Conservation (phyloP, 1,284 basidiomycete species). For the Malassezia yamatoensis region DNA sequence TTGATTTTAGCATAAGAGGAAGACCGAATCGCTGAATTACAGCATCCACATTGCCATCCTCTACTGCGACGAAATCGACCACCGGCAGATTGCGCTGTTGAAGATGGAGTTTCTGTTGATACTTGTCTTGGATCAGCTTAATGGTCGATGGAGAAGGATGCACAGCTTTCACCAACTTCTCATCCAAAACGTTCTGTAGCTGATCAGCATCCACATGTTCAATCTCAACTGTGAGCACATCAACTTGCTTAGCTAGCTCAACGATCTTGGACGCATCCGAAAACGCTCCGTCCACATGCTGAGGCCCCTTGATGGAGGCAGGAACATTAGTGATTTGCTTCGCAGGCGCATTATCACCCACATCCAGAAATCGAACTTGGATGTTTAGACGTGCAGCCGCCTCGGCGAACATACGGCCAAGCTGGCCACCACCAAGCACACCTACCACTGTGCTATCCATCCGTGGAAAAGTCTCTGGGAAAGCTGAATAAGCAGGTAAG, state of each 20-base stretch:
- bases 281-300: constrained; percentile 83
- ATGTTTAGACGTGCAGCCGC: constrained; percentile 81
- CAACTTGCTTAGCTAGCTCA: constrained; percentile 68
- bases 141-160: constrained; percentile 80
- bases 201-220: constrained; percentile 84
- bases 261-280: constrained; percentile 69
- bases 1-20: constrained; percentile 91
- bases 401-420: constrained; percentile 91
- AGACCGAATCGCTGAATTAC: constrained; percentile 57
- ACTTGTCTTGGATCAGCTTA: constrained; percentile 88
- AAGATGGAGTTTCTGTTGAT: constrained; percentile 68
- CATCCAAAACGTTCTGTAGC: constrained; percentile 52
- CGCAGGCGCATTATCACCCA: constrained; percentile 68
- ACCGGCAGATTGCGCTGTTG: constrained; percentile 54
- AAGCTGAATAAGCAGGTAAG: background rate
- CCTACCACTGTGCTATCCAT: constrained; percentile 25
- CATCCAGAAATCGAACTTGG: constrained; percentile 76
- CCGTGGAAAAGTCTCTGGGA: background rate
- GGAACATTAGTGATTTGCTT: constrained; percentile 62
- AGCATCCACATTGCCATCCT: constrained; percentile 15
- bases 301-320: constrained; percentile 14
- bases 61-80: constrained; percentile 56
- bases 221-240: constrained; percentile 90
- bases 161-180: constrained; percentile 51
- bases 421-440: constrained; percentile 72